Evolutionary conservation across 2,329 filamentous ascomycete genomes (phyloP).

Genomic region (Claviceps purpurea): DNA sequence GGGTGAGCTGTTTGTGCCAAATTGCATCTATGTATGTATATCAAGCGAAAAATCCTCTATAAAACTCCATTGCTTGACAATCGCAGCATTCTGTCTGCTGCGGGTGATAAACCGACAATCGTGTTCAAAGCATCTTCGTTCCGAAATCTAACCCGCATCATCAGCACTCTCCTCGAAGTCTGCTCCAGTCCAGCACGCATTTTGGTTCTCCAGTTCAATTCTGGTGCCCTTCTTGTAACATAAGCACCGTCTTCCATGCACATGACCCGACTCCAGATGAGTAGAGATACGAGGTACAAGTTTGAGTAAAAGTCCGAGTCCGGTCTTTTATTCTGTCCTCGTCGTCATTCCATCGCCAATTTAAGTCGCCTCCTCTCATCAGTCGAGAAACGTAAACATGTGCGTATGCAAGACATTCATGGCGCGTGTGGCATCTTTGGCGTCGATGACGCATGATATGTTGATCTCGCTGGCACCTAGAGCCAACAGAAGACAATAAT

Average conservation of each 20-base stretch:
- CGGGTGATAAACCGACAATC: not conserved
- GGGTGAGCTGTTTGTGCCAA: not conserved
- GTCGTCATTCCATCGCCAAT: not conserved
- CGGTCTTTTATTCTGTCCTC: not conserved
- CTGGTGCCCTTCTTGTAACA: not conserved
- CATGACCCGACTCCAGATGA: not conserved
- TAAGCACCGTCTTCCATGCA: not conserved
- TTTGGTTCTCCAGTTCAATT: too few species aligned
- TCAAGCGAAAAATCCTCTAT: not conserved
- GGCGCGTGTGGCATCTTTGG: constrained; percentile 77
- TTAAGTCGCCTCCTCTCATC: constrained; percentile 1
- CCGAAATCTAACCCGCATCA: not conserved
- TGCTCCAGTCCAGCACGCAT: not conserved
- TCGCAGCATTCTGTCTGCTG: not conserved
- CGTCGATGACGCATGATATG: constrained; percentile 94
- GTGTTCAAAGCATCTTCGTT: not conserved
- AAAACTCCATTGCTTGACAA: not conserved
- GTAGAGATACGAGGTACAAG: not conserved
- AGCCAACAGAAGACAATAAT: not conserved
- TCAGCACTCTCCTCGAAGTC: not conserved
- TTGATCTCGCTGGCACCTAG: constrained; percentile 95
- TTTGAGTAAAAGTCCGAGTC: not conserved
- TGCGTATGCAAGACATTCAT: constrained; percentile 95
- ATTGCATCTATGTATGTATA: not conserved
- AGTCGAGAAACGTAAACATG: constrained; percentile 90